Evolutionary conservation across 345 rosid genomes (phyloP).

Genomic region (Pistacia vera): DNA sequence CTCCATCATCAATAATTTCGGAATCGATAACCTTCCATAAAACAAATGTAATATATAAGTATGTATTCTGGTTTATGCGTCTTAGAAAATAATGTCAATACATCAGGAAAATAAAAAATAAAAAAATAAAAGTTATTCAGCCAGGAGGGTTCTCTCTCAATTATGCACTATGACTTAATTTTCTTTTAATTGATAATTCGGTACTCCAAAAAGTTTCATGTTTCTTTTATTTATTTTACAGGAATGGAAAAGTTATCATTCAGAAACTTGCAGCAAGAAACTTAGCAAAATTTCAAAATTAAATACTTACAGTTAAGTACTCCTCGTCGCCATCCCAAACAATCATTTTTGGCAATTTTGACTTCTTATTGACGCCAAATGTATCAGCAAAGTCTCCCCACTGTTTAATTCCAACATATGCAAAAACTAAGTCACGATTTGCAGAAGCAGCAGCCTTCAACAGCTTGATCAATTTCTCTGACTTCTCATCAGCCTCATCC

Average conservation of each 20-base stretch:
- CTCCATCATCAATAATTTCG: constrained; percentile 67
- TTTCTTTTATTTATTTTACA: neutral
- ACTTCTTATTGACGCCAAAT: constrained; percentile 54
- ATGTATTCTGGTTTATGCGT: neutral
- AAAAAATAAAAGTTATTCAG: no score
- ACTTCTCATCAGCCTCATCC: constrained; percentile 70
- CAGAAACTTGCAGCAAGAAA: constrained; percentile 7
- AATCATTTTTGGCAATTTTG: constrained; percentile 76
- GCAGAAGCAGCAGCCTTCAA: constrained; percentile 94
- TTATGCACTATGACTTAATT: neutral
- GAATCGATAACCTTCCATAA: constrained; percentile 55
- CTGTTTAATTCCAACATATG: constrained; percentile 78
- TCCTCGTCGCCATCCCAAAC: constrained; percentile 87
- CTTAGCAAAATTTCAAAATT: neutral
- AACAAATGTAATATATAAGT: constrained; percentile 14
- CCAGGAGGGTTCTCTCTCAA: neutral
- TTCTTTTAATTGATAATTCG: neutral
- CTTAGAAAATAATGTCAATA: neutral
- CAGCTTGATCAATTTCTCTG: constrained; percentile 57
- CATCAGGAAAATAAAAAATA: neutral
- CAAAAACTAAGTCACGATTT: constrained; percentile 86
- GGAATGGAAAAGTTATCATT: neutral
- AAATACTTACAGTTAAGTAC: constrained; percentile 62
- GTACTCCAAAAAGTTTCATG: neutral
- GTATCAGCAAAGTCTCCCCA: constrained; percentile 80